A percentile compares a stretch with the other conserved stretches of the same genome.
These are phyloP conservation scores for Aspergillus affinis DNA, from an alignment of 495 filamentous ascomycete species.

Conservation along the genomic window DNA sequence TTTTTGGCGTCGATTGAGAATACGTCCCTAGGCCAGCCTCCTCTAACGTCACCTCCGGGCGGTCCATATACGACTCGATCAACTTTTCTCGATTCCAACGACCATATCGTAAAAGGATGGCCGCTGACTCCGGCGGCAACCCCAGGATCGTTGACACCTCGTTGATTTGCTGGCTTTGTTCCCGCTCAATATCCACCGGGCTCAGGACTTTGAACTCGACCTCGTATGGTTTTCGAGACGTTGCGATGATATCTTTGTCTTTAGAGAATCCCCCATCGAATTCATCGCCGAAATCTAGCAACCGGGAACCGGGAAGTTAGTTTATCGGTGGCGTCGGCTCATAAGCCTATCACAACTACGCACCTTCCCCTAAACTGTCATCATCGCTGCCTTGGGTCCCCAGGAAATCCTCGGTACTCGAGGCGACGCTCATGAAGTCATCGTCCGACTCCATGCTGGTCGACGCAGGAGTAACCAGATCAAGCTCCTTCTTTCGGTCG, in stretches of 20 bases:
- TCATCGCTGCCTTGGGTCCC: conserved; percentile 71
- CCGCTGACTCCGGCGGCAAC: conserved; percentile 79
- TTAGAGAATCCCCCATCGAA: conserved; percentile 73
- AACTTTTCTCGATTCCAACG: conserved; percentile 95
- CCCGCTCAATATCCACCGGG: conserved; percentile 74
- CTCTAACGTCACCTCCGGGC: conserved; percentile 72
- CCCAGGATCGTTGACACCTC: conserved; percentile 88
- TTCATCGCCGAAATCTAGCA: conserved; percentile 70
- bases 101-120: conserved; percentile 82
- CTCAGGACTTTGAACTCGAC: conserved; percentile 79
- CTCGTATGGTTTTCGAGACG: conserved; percentile 73
- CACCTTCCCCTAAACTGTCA: conserved; percentile 77
- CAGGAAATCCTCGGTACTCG: conserved; percentile 73
- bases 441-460: conserved; percentile 92
- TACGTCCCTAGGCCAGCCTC: conserved; percentile 75
- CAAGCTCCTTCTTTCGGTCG: conserved; percentile 19
- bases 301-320: conserved; percentile 19
- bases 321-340: not conserved
- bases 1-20: conserved; percentile 59
- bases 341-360: conserved; percentile 22
- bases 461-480: conserved; percentile 47
- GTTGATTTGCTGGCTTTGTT: conserved; percentile 80
- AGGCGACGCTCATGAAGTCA: conserved; percentile 85
- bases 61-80: conserved; percentile 94
- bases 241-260: conserved; percentile 71